Evolutionary conservation across 495 filamentous ascomycete genomes (phyloP), one percentile per base, ranked within the genome.

Genomic region (Penicillium dipodomyicola): DNA sequence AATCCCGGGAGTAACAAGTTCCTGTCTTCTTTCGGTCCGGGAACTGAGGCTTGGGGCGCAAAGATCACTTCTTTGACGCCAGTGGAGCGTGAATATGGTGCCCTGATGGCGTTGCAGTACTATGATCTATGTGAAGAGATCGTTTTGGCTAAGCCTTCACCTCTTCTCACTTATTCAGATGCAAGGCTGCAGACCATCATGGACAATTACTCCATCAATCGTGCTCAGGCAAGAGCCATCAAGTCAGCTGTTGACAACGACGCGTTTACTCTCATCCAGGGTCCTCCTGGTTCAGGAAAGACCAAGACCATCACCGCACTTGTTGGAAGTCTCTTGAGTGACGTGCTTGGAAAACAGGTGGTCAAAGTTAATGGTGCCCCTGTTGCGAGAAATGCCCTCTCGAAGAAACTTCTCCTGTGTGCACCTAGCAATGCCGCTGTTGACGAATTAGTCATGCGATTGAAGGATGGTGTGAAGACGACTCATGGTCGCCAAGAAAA

Each of bases 301-400:
- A 98, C 94, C 0, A 98, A 97, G 69, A 98, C 94, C 0, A 97
- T 98, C 52, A 84, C 96, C 56, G 94, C 93, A 45, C 96, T 97
- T 75, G 91, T 96, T 14, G 94, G 94, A 42, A 89, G 91, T 57
- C 77, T 97, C 8, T 65, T 98, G 12, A 90, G 84, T 5, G 78
- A 79, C 43, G 74, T 63, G n/a, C 75, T 91, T 68, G 67, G 61
- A 57, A 64, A 79, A 5, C 76, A 72, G 3, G 65, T 53, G 11
- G 52, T 54, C 12, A 68, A 62, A 32, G 52, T 46, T n/a, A 51
- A 49, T 15, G 61, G 62, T 29, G 58, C 59, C 17, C 29, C 48
- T 20, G 58, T 51, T 10, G 49, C 70, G 11, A 62, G 63, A 33
- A 54, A 73, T n/a, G 67, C 64, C 3, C 65, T 68, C n/a, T 70